Conservation (phyloP, 441 rosid species). For the Euphorbia celastroides region DNA sequence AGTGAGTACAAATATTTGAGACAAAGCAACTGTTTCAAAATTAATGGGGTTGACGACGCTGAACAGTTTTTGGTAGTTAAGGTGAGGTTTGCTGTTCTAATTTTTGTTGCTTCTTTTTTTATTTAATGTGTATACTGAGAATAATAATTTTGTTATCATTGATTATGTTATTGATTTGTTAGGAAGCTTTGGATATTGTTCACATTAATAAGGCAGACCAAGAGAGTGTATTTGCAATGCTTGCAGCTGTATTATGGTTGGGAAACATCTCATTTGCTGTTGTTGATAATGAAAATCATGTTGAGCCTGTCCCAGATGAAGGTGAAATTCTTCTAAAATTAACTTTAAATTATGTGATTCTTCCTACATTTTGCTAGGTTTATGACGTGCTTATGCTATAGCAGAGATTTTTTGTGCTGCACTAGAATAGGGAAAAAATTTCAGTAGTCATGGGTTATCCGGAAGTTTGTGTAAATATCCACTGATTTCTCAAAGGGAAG, state of each 20-base stretch:
- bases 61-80: slow-evolving; percentile 58
- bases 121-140: slow-evolving; percentile 7
- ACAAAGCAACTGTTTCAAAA: slow-evolving; percentile 82
- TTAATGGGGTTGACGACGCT: slow-evolving; percentile 81
- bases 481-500: not conserved
- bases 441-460: not conserved
- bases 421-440: not conserved
- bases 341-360: slow-evolving; percentile 13
- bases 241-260: slow-evolving; percentile 93
- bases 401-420: not conserved
- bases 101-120: slow-evolving; percentile 15
- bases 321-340: slow-evolving; percentile 42
- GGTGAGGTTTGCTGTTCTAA: slow-evolving; percentile 34
- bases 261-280: slow-evolving; percentile 78
- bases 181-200: slow-evolving; percentile 97
- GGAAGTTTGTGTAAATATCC: not conserved
- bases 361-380: not conserved
- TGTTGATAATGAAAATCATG: slow-evolving; percentile 94
- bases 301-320: slow-evolving; percentile 79
- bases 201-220: slow-evolving; percentile 97
- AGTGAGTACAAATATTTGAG: slow-evolving; percentile 76
- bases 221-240: slow-evolving; percentile 92
- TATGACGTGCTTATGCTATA: not conserved
- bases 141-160: slow-evolving; percentile 10
- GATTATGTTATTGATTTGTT: slow-evolving; percentile 21